Conservation (phyloP, 176 grass and related monocot genomes). For the Coix lacrymajobi region DNA sequence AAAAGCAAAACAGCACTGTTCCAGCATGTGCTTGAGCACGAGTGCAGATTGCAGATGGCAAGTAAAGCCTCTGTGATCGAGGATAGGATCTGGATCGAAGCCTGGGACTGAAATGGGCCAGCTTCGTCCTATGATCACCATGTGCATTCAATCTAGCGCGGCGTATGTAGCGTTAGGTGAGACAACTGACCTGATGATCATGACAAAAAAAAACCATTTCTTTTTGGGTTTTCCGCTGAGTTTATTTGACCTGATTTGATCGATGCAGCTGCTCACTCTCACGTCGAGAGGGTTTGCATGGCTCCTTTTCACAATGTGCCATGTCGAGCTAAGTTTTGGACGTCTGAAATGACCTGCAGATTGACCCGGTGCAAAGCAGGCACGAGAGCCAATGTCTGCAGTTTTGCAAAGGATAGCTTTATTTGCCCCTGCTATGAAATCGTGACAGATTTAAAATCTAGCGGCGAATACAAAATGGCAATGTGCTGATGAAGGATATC, state of each 20-base stretch:
- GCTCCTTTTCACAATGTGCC: slow-evolving; percentile 19
- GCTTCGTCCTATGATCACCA: background rate
- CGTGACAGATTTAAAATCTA: background rate
- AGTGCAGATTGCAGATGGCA: slow-evolving; percentile 13
- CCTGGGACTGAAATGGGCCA: slow-evolving; percentile 28
- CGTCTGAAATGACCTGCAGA: slow-evolving; percentile 13
- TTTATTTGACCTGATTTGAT: slow-evolving; percentile 23
- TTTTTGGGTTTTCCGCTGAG: background rate
- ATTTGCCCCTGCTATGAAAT: background rate
- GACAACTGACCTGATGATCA: slow-evolving; percentile 38
- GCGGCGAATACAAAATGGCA: background rate
- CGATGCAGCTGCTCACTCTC: background rate
- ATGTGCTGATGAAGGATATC: background rate
- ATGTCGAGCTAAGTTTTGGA: slow-evolving; percentile 22
- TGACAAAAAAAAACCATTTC: background rate
- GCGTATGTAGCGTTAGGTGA: slow-evolving; percentile 33
- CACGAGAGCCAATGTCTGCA: background rate
- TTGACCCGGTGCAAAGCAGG: background rate
- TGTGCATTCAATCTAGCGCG: slow-evolving; percentile 26
- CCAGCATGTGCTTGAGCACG: slow-evolving; percentile 33
- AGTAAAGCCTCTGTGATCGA: background rate
- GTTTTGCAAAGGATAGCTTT: background rate
- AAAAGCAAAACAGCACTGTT: slow-evolving; percentile 25
- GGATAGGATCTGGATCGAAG: slow-evolving; percentile 27
- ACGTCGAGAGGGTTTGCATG: background rate